These are phyloP conservation scores for Claviceps fusiformis DNA, from an alignment of 2,329 filamentous ascomycete species.

Conservation along the genomic window DNA sequence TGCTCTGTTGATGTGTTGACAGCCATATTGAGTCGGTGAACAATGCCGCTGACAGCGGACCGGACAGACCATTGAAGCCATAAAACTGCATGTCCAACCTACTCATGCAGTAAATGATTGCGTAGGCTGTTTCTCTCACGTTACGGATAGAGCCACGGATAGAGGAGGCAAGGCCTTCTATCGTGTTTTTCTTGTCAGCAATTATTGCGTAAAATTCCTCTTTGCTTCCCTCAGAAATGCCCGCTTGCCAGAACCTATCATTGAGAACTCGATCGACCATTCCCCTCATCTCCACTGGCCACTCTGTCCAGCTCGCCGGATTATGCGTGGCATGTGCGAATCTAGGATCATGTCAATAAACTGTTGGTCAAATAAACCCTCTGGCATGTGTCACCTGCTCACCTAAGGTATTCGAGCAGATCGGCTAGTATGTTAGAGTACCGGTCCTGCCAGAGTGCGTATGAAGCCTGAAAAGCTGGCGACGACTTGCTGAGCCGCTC, in stretches of 20 bases:
- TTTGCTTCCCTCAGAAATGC: conserved; percentile 88
- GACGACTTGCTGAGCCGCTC: conserved; percentile 72
- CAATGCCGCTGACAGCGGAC: conserved; percentile 68
- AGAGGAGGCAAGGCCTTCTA: conserved; percentile 88
- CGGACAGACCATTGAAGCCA: conserved; percentile 71
- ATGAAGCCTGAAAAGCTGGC: conserved; percentile 60
- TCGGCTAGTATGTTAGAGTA: conserved; percentile 76
- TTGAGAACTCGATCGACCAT: conserved; percentile 76
- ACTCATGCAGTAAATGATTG: conserved; percentile 88
- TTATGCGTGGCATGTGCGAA: conserved; percentile 90
- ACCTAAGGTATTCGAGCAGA: conserved; percentile 70
- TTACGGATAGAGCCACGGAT: conserved; percentile 80
- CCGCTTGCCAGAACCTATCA: conserved; percentile 95
- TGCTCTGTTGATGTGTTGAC: conserved; percentile 85
- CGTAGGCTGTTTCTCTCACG: conserved; percentile 86
- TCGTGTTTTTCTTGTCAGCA: conserved; percentile 71
- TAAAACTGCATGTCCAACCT: conserved; percentile 81
- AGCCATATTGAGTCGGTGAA: conserved; percentile 72
- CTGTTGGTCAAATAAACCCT: not conserved
- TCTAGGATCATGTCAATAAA: conserved; percentile 24
- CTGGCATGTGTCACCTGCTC: conserved; percentile 4
- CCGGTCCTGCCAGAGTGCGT: conserved; percentile 70
- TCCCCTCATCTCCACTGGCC: conserved; percentile 61
- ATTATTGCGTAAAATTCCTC: conserved; percentile 95
- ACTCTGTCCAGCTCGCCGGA: conserved; percentile 63